Evolutionary conservation across 805 yeast species (phyloP).

Genomic region (Candida insectalens): DNA sequence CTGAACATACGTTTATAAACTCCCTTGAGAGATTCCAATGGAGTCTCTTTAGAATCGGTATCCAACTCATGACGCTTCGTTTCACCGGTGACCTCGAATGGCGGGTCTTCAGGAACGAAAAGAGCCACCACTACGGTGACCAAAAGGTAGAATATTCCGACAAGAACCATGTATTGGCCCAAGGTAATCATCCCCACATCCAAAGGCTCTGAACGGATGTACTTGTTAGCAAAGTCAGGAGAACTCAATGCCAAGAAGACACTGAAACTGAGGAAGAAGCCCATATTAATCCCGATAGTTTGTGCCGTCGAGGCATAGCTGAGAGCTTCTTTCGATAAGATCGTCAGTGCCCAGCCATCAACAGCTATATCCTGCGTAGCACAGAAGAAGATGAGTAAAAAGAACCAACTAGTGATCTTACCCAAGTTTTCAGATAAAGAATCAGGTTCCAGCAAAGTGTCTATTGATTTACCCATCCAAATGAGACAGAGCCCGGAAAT

Average conservation of each 20-base stretch:
- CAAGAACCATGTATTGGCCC: slow-evolving; percentile 64
- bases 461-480: slow-evolving; percentile 51
- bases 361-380: slow-evolving; percentile 99
- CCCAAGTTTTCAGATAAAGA: slow-evolving; percentile 41
- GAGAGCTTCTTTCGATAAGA: slow-evolving; percentile 65
- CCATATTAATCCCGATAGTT: slow-evolving; percentile 88
- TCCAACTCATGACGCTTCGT: slow-evolving; percentile 13
- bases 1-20: slow-evolving; percentile 61
- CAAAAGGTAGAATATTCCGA: slow-evolving; percentile 64
- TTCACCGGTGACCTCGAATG: slow-evolving; percentile 17
- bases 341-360: slow-evolving; percentile 97
- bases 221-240: slow-evolving; percentile 85
- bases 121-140: slow-evolving; percentile 55
- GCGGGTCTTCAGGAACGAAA: slow-evolving; percentile 66
- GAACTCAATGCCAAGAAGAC: slow-evolving; percentile 86
- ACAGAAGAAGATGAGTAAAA: slow-evolving; percentile 72
- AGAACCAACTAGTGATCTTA: slow-evolving; percentile 60
- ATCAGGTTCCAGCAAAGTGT: slow-evolving; percentile 30
- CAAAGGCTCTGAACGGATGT: slow-evolving; percentile 51
- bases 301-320: slow-evolving; percentile 96
- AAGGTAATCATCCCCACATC: slow-evolving; percentile 61
- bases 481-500: slow-evolving; percentile 65
- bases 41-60: background rate
- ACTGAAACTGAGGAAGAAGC: slow-evolving; percentile 87
- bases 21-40: slow-evolving; percentile 9